Conservation (phyloP, 2,329 filamentous ascomycete genomes). For the Eurotiales sp. region DNA sequence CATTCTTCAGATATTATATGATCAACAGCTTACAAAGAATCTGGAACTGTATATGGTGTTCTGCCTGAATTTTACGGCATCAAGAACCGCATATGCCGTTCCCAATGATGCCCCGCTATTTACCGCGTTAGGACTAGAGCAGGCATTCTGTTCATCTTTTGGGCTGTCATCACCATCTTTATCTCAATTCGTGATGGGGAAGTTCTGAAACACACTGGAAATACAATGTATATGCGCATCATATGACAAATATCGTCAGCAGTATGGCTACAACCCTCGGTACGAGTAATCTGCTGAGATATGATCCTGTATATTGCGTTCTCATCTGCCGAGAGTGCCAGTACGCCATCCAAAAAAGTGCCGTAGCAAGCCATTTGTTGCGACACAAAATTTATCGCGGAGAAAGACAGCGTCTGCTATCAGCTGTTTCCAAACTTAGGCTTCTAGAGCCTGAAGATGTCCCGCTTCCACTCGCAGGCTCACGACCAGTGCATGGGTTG, state of each 20-base stretch:
- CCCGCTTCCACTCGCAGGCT: background rate
- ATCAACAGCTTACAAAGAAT: no score
- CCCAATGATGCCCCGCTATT: no score
- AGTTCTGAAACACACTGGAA: no score
- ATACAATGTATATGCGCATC: slow-evolving; percentile 3
- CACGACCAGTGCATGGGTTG: slow-evolving; percentile 1
- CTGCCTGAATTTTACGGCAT: background rate
- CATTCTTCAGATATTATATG: no score
- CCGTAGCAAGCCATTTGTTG: slow-evolving; percentile 8
- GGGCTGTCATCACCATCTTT: no score
- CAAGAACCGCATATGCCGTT: slow-evolving; percentile 10
- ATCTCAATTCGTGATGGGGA: no score
- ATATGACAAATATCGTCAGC: background rate
- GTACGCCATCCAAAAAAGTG: slow-evolving; percentile 13
- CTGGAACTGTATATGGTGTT: no score
- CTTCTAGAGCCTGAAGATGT: slow-evolving; percentile 8
- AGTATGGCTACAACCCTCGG: slow-evolving; percentile 2
- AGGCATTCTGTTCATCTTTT: background rate
- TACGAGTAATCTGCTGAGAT: slow-evolving; percentile 1
- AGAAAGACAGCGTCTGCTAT: background rate
- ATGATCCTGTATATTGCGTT: slow-evolving; percentile 1
- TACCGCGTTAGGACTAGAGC: no score
- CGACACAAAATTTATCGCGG: slow-evolving; percentile 13
- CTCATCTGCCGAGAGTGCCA: slow-evolving; percentile 12
- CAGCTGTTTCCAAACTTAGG: background rate